Evolutionary conservation across 2,329 filamentous ascomycete species (phyloP), one percentile per base, ranked within the genome.

Genomic region (Bipolaris cookei): DNA sequence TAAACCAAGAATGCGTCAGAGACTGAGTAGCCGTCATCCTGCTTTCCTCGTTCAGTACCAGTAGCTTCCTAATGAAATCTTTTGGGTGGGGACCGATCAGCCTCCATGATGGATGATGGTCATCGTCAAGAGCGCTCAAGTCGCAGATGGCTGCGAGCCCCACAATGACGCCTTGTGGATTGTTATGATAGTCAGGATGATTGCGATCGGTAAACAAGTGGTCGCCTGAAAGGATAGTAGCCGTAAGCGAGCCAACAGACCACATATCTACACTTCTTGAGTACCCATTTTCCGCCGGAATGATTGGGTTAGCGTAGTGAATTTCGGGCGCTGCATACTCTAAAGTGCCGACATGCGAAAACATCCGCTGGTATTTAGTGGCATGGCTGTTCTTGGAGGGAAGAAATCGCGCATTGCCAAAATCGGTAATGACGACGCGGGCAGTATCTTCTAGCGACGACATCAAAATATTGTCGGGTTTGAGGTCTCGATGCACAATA

Each of bases 381-480:
- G 38, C 37, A 21, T 51, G 45, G 6, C 41, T 51, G 28, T 50
- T 54, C 11, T 61, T 52, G 13, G 56, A 49, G 1, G 69, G 72
- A 8, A 80, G 54, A n/a, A 68, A 74, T 37, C 80, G 79, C 2
- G 85, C 81, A 62, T 82, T 81, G 7, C 86, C 86, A 65, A 88
- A 88, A 67, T 88, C 86, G 0, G 84, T 85, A 39, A 88, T 76
- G 1, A 88, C 78, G 6, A 88, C 76, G 20, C 86, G 79, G 20
- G 79, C 78, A 3, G 81, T 81, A 41, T 76, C 74, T 13, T 77
- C 75, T 49, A 82, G 77, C 1, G 82, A 84, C 0, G 83, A 83
- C 79, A 88, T 80, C 28, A 88, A 77, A 7, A 88, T 82, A 62
- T 88, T 88, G 50, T 88, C 86, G 0, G 85, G 85, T 64, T 88